Evolutionary conservation across 495 filamentous ascomycete genomes (phyloP), one percentile per base, ranked within the genome.

Genomic region (Annulohypoxylon bovei): DNA sequence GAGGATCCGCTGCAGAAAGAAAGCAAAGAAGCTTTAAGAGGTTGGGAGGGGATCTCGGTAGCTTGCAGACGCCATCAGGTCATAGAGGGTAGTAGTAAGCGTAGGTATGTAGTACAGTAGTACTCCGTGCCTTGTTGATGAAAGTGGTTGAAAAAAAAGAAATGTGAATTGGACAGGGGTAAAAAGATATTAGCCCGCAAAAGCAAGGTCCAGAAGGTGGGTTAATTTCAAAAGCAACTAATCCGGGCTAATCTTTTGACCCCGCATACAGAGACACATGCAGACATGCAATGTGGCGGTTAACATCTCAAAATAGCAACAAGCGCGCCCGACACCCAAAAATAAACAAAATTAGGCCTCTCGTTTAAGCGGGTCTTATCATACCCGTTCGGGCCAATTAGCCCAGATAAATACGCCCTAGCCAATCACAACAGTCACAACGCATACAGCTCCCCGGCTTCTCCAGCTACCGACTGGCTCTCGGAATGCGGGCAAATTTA

Each of bases 231-330:
- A n/a, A 28, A 22, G 14, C 58, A 16, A 39, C 46, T 44, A 54
- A 61, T 60, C 47, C 32, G 69, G 58, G 60, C 25, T 72, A 70
- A 63, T 65, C 9, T 37, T 32, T 46, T 1, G 16, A 14, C 32
- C 30, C 42, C 47, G 6, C 46, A 56, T 39, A 54, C 28, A n/a
- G 12, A 50, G 11, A 1, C 7, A 25, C 18, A 49, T 7, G 18
- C n/a, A 25, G 18, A 18, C 33, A 6, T 49, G 33, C 35, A 32
- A 18, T 40, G 28, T 54, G 60, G 70, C 65, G 70, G 55, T 66
- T 73, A 69, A 28, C 47, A 28, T 35, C 66, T 50, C 23, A 30
- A 73, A 73, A 73, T 73, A 73, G 71, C 62, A 73, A 59, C 71
- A 73, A 70, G 71, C 71, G 71, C 71, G 66, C 40, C 44, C 28